A percentile compares a stretch with the other conserved stretches of the same genome.
Conservation (phyloP, 805 yeast species). For the Lipomyces yamadae region DNA sequence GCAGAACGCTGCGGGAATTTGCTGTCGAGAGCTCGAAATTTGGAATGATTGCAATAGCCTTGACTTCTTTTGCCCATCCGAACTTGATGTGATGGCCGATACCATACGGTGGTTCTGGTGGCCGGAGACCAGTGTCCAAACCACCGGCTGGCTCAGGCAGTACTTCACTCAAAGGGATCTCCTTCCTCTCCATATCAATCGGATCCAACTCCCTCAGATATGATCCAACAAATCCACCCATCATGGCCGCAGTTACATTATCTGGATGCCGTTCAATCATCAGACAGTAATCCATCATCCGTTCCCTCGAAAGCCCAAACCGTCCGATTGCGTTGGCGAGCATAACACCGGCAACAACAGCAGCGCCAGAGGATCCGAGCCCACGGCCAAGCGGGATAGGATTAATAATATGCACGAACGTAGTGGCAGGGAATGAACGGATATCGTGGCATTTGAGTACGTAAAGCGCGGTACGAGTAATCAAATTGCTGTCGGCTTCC, state of each 20-base stretch:
- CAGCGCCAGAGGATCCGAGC: constrained; percentile 96
- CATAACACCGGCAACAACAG: constrained; percentile 95
- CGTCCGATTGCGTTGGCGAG: constrained; percentile 85
- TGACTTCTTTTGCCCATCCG: constrained; percentile 77
- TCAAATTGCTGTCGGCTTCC: constrained; percentile 75
- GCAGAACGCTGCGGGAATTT: constrained; percentile 86
- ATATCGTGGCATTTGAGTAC: constrained; percentile 84
- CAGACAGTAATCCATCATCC: constrained; percentile 91
- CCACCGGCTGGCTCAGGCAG: constrained; percentile 80
- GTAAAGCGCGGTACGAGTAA: constrained; percentile 91
- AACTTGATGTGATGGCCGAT: constrained; percentile 90
- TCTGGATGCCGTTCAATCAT: constrained; percentile 99
- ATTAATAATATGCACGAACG: constrained; percentile 76
- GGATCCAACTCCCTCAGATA: constrained; percentile 79
- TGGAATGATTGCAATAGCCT: constrained; percentile 91
- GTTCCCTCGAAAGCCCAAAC: constrained; percentile 70
- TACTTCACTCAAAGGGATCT: constrained; percentile 83
- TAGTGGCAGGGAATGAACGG: constrained; percentile 79
- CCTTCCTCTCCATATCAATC: constrained; percentile 72
- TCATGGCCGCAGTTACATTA: constrained; percentile 97
- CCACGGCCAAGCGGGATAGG: constrained; percentile 98
- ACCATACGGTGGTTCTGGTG: constrained; percentile 80
- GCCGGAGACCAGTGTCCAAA: constrained; percentile 66
- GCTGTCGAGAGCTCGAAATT: constrained; percentile 95
- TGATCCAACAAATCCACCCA: constrained; percentile 98